phyloP scores from a whole-genome alignment of 208 protist species.

The Crithidia expoeki region DNA sequence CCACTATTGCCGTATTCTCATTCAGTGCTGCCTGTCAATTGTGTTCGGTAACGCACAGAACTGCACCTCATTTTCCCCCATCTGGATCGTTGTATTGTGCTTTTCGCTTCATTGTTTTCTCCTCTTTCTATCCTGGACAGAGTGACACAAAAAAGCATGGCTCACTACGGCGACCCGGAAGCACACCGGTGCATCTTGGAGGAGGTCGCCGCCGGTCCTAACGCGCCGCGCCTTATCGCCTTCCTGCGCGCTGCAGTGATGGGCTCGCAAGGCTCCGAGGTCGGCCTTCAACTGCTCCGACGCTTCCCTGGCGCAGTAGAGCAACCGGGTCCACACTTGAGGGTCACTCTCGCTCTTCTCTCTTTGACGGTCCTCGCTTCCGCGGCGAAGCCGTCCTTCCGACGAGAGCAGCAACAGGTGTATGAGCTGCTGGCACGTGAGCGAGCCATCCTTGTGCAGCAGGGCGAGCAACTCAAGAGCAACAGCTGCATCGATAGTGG shows the following conservation, averaged over 20 bases:
- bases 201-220: slow-evolving; percentile 25
- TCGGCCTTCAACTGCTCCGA: slow-evolving; percentile 20
- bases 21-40: too few species aligned
- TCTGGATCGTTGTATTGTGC: neutral
- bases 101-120: too few species aligned
- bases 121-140: too few species aligned
- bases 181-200: slow-evolving; percentile 40
- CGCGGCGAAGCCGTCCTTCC: slow-evolving; percentile 20
- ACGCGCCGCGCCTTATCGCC: slow-evolving; percentile 20
- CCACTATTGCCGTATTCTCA: too few species aligned
- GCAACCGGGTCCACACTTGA: slow-evolving; percentile 14
- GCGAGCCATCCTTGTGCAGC: slow-evolving; percentile 12
- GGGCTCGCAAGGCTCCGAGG: slow-evolving; percentile 31
- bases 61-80: too few species aligned
- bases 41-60: too few species aligned
- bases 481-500: neutral
- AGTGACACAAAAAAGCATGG: too few species aligned
- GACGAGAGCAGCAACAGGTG: slow-evolving; percentile 20
- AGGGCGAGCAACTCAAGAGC: slow-evolving; percentile 14
- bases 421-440: slow-evolving; percentile 16
- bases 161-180: slow-evolving; percentile 44
- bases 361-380: slow-evolving; percentile 28
- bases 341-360: slow-evolving; percentile 23
- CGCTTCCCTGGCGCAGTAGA: slow-evolving; percentile 11
- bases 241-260: slow-evolving; percentile 37